Base-by-base conservation (phyloP, 202 grass and related monocot genomes). In the Bolboschoenoplectus hybrid region DNA sequence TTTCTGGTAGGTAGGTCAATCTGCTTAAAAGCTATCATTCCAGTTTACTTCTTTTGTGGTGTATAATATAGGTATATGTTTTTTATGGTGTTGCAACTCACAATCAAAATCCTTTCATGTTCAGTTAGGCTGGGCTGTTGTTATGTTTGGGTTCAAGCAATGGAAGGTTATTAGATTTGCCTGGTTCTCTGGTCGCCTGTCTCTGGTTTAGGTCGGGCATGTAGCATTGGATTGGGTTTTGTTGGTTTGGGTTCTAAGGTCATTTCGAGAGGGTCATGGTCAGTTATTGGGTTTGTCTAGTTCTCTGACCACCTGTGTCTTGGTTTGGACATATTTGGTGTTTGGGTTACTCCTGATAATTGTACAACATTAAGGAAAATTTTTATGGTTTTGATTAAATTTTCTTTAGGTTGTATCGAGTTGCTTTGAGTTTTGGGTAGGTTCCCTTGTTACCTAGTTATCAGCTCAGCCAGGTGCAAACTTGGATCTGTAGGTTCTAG, bases 341-440 rank as follows among this genome's bases (percentile, higher is more conserved):
- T 77, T 77, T 77, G 68, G 43, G 19, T 74, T 74, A 51, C 45
- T 51, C 8, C 10, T 52, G 71, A 51, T 51, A 75, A 52, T 51
- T 75, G 9, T 51, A 51, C 11, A 51, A 13, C 46, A 75, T 19
- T 53, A 6, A 34, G n/a, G n/a, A 2, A 49, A 32, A 4, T 6
- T 34, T 52, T 20, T 52, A 35, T 52, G 72, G 4, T 19, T 53
- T 75, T 1, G 19, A 34, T 53, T 52, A 4, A 32, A 35, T 52
- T 75, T 75, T 75, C 46, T 34, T 75, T 75, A 35, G 47, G 46
- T 50, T n/a, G 10, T 52, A 55, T 70, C 2, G 43, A 32, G 43
- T 73, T 49, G 69, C 17, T 49, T 79, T 19, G 14, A 60, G 53
- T 57, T 43, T 19, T 19, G 71, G 44, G 13, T 32, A 10, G 3